These are phyloP conservation scores for Fraxinus pennsylvanica DNA, from an alignment of 257 asterid species.

Conservation along the genomic window DNA sequence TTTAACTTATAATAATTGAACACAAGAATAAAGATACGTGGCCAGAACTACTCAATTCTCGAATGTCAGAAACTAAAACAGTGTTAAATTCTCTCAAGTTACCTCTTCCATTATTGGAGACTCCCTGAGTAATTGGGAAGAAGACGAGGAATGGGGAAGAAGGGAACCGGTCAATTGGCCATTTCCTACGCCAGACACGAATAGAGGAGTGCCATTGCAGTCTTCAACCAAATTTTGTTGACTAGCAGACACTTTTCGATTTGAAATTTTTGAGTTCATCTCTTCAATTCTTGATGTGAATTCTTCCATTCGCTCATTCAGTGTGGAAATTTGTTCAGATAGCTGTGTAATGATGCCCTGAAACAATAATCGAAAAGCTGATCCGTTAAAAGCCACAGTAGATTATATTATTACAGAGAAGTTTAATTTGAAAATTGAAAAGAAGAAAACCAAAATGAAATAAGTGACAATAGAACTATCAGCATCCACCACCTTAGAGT, in stretches of 20 bases:
- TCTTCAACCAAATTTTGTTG: constrained; percentile 82
- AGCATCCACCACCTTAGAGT: constrained; percentile 4
- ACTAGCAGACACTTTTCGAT: constrained; percentile 59
- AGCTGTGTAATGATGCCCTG: constrained; percentile 87
- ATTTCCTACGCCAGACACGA: constrained; percentile 62
- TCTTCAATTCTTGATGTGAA: constrained; percentile 90
- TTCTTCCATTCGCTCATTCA: constrained; percentile 95
- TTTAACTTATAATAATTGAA: too few species aligned
- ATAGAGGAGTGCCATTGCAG: constrained; percentile 63
- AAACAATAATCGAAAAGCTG: constrained; percentile 28
- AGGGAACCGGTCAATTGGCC: constrained; percentile 62
- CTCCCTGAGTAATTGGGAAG: constrained; percentile 79
- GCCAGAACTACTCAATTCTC: not conserved
- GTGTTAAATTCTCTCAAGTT: not conserved
- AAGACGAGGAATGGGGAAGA: constrained; percentile 69
- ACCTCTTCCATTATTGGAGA: constrained; percentile 91
- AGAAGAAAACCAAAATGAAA: not conserved
- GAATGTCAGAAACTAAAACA: not conserved
- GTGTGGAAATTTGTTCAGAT: constrained; percentile 86
- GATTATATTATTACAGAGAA: constrained; percentile 15
- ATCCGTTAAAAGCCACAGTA: constrained; percentile 18
- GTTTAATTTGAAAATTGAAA: constrained; percentile 10
- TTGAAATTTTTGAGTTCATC: constrained; percentile 64
- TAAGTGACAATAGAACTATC: not conserved
- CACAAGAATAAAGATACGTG: too few species aligned